Percentiles rank a stretch among this genome's conserved stretches.
Conservation (phyloP, 768 basidiomycete species). For the Tylopilus felleus region DNA sequence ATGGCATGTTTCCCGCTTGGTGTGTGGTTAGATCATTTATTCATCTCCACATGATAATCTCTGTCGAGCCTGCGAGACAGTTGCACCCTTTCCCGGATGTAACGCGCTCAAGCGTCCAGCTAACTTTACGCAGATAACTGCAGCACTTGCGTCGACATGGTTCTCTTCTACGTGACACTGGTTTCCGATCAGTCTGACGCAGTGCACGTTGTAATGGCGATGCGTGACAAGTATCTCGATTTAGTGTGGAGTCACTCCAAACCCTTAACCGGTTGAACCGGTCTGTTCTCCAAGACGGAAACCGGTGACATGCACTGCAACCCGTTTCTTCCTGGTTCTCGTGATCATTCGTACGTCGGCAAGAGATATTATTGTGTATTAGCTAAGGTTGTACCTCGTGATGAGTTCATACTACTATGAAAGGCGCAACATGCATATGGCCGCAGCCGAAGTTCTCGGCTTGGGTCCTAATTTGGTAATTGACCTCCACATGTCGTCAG, state of each 20-base stretch:
- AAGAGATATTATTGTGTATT: no score
- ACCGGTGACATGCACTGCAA: no score
- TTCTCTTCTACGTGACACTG: neutral
- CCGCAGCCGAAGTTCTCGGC: neutral
- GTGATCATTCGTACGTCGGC: neutral
- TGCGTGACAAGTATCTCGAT: no score
- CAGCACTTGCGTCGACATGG: no score
- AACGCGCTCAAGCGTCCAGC: neutral
- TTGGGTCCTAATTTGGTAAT: conserved; percentile 8
- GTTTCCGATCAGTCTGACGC: neutral
- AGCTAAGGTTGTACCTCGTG: neutral
- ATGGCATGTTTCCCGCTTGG: conserved; percentile 18
- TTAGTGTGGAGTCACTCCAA: no score
- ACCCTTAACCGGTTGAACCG: no score
- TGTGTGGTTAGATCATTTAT: conserved; percentile 19
- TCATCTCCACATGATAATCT: conserved; percentile 2
- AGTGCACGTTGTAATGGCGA: neutral
- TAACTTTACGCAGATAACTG: no score
- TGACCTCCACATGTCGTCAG: conserved; percentile 21
- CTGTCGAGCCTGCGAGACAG: neutral
- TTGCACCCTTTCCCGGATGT: neutral
- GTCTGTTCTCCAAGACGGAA: no score
- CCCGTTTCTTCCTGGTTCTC: no score
- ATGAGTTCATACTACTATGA: neutral
- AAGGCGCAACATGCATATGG: no score